These are phyloP conservation scores for Pseudocercospora vitis DNA, from an alignment of 2,329 filamentous ascomycete genomes.

Conservation along the genomic window DNA sequence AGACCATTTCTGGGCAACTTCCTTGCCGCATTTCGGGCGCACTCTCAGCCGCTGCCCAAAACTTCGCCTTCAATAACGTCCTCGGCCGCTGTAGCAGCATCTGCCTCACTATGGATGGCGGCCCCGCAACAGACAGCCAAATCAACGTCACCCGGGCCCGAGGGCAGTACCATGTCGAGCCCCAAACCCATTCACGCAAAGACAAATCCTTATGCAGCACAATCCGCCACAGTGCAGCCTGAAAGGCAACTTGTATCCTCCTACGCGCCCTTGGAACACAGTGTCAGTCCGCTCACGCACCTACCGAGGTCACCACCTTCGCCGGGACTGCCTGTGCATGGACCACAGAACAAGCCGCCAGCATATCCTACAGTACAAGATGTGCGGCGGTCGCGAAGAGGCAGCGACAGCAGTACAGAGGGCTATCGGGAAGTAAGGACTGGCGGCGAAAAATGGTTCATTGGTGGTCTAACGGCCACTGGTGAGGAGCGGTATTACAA, in stretches of 20 bases:
- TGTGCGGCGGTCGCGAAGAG: slow-evolving; percentile 51
- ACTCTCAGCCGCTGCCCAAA: slow-evolving; percentile 59
- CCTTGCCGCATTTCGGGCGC: slow-evolving; percentile 65
- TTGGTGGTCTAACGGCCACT: slow-evolving; percentile 70
- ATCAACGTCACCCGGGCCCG: slow-evolving; percentile 23
- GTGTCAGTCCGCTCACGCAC: slow-evolving; percentile 40
- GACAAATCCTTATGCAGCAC: slow-evolving; percentile 33
- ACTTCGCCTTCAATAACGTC: slow-evolving; percentile 49
- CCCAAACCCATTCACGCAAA: slow-evolving; percentile 53
- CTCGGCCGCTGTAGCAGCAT: slow-evolving; percentile 42
- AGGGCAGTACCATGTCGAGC: slow-evolving; percentile 35
- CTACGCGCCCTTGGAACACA: slow-evolving; percentile 38
- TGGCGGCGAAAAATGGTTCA: slow-evolving; percentile 78
- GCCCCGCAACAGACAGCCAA: slow-evolving; percentile 22
- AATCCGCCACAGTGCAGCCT: slow-evolving; percentile 36
- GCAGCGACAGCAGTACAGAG: slow-evolving; percentile 73
- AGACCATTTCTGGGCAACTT: slow-evolving; percentile 67
- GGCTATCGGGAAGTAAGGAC: slow-evolving; percentile 72
- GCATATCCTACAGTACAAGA: slow-evolving; percentile 38
- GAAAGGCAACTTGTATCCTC: slow-evolving; percentile 44
- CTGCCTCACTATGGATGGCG: slow-evolving; percentile 34
- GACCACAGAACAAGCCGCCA: slow-evolving; percentile 37
- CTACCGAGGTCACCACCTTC: slow-evolving; percentile 40
- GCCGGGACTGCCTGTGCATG: slow-evolving; percentile 36
- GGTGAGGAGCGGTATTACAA: slow-evolving; percentile 84